phyloP scores from a whole-genome alignment of 1,284 basidiomycete species.

The Flammula alnicola region DNA sequence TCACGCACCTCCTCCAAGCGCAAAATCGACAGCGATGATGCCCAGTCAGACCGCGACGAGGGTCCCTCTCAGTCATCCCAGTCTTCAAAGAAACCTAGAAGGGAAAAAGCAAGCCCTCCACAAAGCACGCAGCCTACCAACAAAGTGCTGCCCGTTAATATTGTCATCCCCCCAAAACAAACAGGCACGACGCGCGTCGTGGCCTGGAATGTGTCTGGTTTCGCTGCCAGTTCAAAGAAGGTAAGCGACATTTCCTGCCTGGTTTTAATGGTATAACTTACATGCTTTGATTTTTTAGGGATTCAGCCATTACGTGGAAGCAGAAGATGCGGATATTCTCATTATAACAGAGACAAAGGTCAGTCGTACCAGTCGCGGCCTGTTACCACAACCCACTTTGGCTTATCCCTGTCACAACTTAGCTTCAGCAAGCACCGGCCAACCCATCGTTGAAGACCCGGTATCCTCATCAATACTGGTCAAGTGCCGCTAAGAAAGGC shows the following conservation, averaged over 20 bases:
- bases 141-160: constrained; percentile 67
- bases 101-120: constrained; percentile 13
- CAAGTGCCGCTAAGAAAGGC: constrained; percentile 73
- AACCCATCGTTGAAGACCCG: constrained; percentile 59
- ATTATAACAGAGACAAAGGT: constrained; percentile 86
- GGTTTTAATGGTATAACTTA: too few relatives aligned
- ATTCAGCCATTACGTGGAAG: constrained; percentile 79
- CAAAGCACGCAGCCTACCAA: constrained; percentile 69
- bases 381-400: neutral
- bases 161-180: constrained; percentile 58
- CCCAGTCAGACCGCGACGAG: constrained; percentile 18
- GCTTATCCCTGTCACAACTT: neutral
- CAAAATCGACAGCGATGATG: constrained; percentile 21
- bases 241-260: constrained; percentile 41
- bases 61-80: constrained; percentile 16
- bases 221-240: constrained; percentile 75
- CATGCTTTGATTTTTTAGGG: constrained; percentile 51
- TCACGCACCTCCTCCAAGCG: constrained; percentile 24
- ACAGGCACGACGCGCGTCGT: constrained; percentile 59
- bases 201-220: constrained; percentile 78
- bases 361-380: constrained; percentile 10
- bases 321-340: constrained; percentile 82
- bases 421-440: constrained; percentile 71
- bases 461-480: constrained; percentile 78
- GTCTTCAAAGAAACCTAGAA: constrained; percentile 17